phyloP scores from a whole-genome alignment of 148 eudicot species.

The Vaccinium macrocarpon region DNA sequence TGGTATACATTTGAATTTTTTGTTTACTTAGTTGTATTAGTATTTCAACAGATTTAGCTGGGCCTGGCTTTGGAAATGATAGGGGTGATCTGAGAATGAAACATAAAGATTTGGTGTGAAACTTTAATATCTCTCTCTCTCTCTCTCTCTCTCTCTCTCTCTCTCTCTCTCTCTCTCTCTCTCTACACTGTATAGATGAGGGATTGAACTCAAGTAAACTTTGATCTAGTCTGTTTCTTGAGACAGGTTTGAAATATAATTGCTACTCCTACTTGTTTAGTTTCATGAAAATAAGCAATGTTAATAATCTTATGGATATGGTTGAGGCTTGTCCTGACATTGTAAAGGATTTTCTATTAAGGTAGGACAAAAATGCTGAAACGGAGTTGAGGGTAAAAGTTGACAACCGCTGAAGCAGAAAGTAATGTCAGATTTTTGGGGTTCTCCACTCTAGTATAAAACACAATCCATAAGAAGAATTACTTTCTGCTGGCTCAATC shows the following conservation, averaged over 20 bases:
- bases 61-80: background rate
- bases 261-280: background rate
- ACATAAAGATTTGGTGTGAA: background rate
- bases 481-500: background rate
- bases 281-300: background rate
- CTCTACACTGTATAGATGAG: background rate
- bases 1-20: slow-evolving; percentile 48
- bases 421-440: background rate
- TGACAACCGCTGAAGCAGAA: background rate
- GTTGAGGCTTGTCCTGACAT: background rate
- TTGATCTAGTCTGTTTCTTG: background rate
- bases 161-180: too few relatives aligned
- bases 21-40: background rate
- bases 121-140: background rate
- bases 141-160: too few relatives aligned
- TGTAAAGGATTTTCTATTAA: background rate
- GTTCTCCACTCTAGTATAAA: background rate
- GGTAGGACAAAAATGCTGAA: background rate
- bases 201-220: background rate
- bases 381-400: background rate
- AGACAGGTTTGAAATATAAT: slow-evolving; percentile 1
- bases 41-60: background rate
- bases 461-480: too few relatives aligned
- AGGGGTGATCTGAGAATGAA: background rate
- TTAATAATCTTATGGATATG: background rate